phyloP scores from a whole-genome alignment of 2,329 filamentous ascomycete species.

The Onygenales sp. region DNA sequence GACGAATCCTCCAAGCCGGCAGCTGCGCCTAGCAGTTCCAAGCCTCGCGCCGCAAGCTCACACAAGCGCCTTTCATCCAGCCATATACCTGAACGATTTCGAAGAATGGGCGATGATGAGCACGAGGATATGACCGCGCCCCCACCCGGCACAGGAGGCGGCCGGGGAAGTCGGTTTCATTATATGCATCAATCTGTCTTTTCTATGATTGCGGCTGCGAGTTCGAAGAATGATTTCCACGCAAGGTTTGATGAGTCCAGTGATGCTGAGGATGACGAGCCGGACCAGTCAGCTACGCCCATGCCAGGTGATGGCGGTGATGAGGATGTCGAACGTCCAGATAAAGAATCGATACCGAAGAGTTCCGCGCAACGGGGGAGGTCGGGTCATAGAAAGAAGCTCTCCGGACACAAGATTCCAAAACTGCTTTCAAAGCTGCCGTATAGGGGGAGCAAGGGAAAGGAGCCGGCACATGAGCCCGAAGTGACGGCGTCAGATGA shows the following conservation, averaged over 20 bases:
- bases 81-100: slow-evolving; percentile 48
- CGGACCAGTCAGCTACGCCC: slow-evolving; percentile 11
- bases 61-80: slow-evolving; percentile 27
- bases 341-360: neutral
- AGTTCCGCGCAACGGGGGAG: slow-evolving; percentile 3
- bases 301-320: neutral
- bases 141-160: slow-evolving; percentile 26
- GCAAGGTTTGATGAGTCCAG: slow-evolving; percentile 75
- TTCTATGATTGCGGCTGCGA: slow-evolving; percentile 80
- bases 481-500: slow-evolving; percentile 10
- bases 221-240: slow-evolving; percentile 72
- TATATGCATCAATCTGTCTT: slow-evolving; percentile 95
- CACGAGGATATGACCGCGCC: slow-evolving; percentile 53
- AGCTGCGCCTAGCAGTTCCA: neutral
- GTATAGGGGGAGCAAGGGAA: slow-evolving; percentile 11
- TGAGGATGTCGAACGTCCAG: neutral
- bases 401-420: slow-evolving; percentile 58
- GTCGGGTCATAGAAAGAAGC: slow-evolving; percentile 43
- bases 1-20: neutral
- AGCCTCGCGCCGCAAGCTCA: neutral
- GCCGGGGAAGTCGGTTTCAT: slow-evolving; percentile 33
- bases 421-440: slow-evolving; percentile 52
- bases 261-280: slow-evolving; percentile 54
- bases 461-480: slow-evolving; percentile 16
- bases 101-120: slow-evolving; percentile 45